Evolutionary conservation across 192 early-diverging fungal species (phyloP), one percentile per base, ranked within the genome.

Genomic region (Mortierella alpina): DNA sequence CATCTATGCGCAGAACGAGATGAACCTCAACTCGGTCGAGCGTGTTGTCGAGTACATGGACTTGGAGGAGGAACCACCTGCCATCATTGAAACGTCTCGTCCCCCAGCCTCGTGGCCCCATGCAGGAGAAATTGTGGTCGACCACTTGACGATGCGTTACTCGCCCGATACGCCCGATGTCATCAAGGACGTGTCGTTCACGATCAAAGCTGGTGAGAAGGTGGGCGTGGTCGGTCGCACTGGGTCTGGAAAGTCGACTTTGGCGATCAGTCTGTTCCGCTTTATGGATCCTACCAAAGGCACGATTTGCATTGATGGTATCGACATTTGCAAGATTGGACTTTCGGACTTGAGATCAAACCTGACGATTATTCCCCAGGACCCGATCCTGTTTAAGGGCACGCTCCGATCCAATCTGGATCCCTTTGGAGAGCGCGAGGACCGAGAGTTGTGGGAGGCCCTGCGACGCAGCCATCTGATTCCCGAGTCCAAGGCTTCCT

Each of bases 11-110:
- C 75, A 91, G 66, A 93, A 95, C 85, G 96, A 98, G 78, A 93
- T 96, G 88, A 89, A 86, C 75, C 86, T 97, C 88, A 96, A 95
- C 68, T 84, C 93, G 40, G 91, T 97, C 50, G 97, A 98, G 82
- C 92, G 97, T 45, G 83, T 97, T 17, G 73, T 86, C 40, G 96
- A 97, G 84, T 98, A 97, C 63, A 58, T 93, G 63, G 68, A 82
- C 0, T 73, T 97, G 41, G 95, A 95, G 20, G 90, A 96, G 73
- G 97, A 98, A 68, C 84, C 91, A 0, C 71, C 90, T 6, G 76
- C 88, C 58, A 76, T 91, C 22, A 78, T 90, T 58, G 79, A 83
- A 7, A 81, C 79, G 7, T 72, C 82, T n/a, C 56, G 83, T 23
- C 78, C 74, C 22, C 86, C 86, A n/a, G 79, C 88, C 0, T 58